Base-by-base conservation (phyloP, 805 yeast species). In the Huiozyma sinensis region DNA sequence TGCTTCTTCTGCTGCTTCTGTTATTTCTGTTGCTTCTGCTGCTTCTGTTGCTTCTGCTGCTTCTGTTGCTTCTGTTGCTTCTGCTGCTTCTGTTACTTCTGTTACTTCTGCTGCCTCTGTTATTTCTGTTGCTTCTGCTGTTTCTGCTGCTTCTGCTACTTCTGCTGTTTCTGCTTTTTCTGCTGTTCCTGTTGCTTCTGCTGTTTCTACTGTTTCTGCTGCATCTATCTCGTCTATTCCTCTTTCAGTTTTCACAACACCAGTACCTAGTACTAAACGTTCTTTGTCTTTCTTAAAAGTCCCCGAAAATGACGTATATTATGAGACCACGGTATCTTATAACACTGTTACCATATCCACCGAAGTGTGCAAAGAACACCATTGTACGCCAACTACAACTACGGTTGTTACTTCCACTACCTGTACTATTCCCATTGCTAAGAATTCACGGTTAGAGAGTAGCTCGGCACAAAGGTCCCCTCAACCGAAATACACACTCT, bases 291-390 rank as follows among this genome's bases (percentile, higher is more conserved):
- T 4, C 24, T 17, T 17, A 4, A 2, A 17, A 4, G 24, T 17
- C 24, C 24, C 24, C 24, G 24, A 17, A 17, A 17, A 17, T 17
- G 24, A 17, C 24, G 24, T 5, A 6, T 28, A 11, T n/a, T 9
- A 36, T 2, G 13, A 10, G n/a, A 33, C 37, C 6, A 24, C 34
- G 3, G 28, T 28, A 31, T 17, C 38, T 37, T 40, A 43, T 39
- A 33, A 11, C 35, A 50, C 52, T 10, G 32, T 50, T 27, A 45
- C 45, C n/a, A 32, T 52, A 6, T 46, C 55, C 2, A 51, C 55
- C 4, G 49, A 50, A 43, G 53, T 50, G 7, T 50, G 53, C 36
- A 44, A 47, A 7, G 32, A 47, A 24, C 8, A 41, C 4, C 24
- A 17, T 4, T 17, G 24, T 17, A 17, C 24, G 24, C 24, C 24